Conservation (phyloP, 1,284 basidiomycete genomes). For the Tilletia indica region DNA sequence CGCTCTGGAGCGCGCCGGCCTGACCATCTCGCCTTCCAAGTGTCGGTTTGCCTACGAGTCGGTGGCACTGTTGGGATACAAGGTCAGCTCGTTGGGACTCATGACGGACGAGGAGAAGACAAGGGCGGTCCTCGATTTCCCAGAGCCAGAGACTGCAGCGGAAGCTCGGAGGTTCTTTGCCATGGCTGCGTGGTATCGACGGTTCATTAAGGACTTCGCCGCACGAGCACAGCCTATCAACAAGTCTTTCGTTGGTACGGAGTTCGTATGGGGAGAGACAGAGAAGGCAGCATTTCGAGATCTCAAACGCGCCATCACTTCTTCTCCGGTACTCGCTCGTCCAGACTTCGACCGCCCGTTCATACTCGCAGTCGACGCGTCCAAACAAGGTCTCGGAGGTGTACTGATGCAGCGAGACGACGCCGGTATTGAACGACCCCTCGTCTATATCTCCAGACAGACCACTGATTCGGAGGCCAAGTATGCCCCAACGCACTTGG, state of each 20-base stretch:
- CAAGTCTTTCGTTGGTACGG: neutral
- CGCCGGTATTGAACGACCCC: conserved; percentile 7
- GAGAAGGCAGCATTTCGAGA: conserved; percentile 11
- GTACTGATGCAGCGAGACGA: conserved; percentile 20
- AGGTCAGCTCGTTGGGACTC: neutral
- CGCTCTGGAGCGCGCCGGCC: neutral
- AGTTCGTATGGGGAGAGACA: neutral
- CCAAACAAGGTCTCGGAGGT: conserved; percentile 18
- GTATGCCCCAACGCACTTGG: conserved; percentile 61
- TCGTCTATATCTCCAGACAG: conserved; percentile 27
- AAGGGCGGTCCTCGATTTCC: neutral
- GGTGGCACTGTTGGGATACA: neutral
- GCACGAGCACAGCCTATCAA: neutral
- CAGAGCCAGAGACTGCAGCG: neutral
- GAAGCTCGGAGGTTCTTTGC: neutral
- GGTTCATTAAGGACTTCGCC: neutral
- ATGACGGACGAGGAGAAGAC: conserved; percentile 1
- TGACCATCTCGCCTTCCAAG: neutral
- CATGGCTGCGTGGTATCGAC: neutral
- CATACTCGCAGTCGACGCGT: conserved; percentile 18
- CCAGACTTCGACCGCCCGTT: conserved; percentile 12
- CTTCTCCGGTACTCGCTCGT: neutral
- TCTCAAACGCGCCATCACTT: conserved; percentile 17
- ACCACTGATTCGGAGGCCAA: conserved; percentile 56
- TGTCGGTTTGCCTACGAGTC: neutral